Evolutionary conservation across 192 early-diverging fungal species (phyloP), one percentile per base, ranked within the genome.

Genomic region (Bifiguratus adelaidae): DNA sequence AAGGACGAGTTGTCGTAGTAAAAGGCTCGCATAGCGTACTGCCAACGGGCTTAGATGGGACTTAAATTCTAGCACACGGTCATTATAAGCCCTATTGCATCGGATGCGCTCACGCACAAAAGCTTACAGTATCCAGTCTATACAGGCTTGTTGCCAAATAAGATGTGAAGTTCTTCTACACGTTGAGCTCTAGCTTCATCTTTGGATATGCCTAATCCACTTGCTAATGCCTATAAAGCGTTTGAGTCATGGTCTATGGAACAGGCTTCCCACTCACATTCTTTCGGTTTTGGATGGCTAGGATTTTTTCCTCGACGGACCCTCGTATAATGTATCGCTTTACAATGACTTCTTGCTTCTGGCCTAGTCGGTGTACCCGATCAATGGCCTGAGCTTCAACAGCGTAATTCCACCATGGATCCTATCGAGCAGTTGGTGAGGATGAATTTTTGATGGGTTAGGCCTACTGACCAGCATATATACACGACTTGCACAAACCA

Each of bases 11-110:
- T 77, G 67, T 86, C 83, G 59, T 76, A 79, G 52, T 80, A 68
- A 59, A 86, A 95, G 24, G 83, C 81, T n/a, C 82, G 78, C 85
- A 88, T 88, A 15, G n/a, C n/a, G n/a, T n/a, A n/a, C n/a, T n/a
- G n/a, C n/a, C n/a, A n/a, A n/a, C n/a, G n/a, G n/a, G n/a, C n/a
- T n/a, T n/a, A n/a, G n/a, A n/a, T n/a, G n/a, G n/a, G n/a, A n/a
- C n/a, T n/a, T n/a, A n/a, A n/a, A n/a, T n/a, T n/a, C n/a, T n/a
- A n/a, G n/a, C n/a, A n/a, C n/a, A n/a, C n/a, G n/a, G n/a, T n/a
- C n/a, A n/a, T n/a, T n/a, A n/a, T n/a, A n/a, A n/a, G n/a, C n/a
- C n/a, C n/a, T n/a, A n/a, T n/a, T n/a, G n/a, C n/a, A n/a, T n/a
- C n/a, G n/a, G n/a, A n/a, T n/a, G n/a, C n/a, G n/a, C n/a, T n/a